These are phyloP conservation scores for Nadsonia commutata DNA, from an alignment of 1,139 yeast species.

Conservation along the genomic window DNA sequence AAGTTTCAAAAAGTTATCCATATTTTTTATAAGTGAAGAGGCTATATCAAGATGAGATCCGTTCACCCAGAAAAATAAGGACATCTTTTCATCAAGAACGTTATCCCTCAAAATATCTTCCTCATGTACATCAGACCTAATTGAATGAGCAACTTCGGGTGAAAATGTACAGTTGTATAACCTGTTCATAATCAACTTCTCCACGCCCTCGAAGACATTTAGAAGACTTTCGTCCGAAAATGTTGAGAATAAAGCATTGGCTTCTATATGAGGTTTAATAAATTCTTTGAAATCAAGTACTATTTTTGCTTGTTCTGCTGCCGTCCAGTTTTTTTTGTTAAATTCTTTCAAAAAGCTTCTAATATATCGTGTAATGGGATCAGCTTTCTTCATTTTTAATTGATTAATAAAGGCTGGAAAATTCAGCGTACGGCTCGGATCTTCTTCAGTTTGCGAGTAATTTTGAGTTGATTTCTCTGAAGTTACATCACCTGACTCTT, in stretches of 20 bases:
- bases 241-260: conserved; percentile 56
- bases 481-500: too few species aligned
- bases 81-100: conserved; percentile 39
- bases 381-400: conserved; percentile 62
- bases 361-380: conserved; percentile 77
- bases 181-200: conserved; percentile 81
- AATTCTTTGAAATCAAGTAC: conserved; percentile 51
- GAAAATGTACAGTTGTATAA: conserved; percentile 68
- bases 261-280: conserved; percentile 46
- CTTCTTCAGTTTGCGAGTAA: conserved; percentile 3
- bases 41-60: conserved; percentile 74
- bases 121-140: conserved; percentile 33
- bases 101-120: conserved; percentile 53
- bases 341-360: conserved; percentile 67
- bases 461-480: neutral
- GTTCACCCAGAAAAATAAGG: conserved; percentile 59
- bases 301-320: conserved; percentile 64
- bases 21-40: conserved; percentile 28
- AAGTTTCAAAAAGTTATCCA: conserved; percentile 48
- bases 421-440: conserved; percentile 40
- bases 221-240: conserved; percentile 45
- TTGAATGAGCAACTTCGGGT: conserved; percentile 42
- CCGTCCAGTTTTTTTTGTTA: conserved; percentile 54
- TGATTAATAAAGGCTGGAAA: conserved; percentile 68
- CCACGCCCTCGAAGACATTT: conserved; percentile 82